Percentiles rank a stretch among this genome's conserved stretches.
phyloP scores from a whole-genome alignment of 192 early-diverging fungal species.

The Gigaspora rosea region DNA sequence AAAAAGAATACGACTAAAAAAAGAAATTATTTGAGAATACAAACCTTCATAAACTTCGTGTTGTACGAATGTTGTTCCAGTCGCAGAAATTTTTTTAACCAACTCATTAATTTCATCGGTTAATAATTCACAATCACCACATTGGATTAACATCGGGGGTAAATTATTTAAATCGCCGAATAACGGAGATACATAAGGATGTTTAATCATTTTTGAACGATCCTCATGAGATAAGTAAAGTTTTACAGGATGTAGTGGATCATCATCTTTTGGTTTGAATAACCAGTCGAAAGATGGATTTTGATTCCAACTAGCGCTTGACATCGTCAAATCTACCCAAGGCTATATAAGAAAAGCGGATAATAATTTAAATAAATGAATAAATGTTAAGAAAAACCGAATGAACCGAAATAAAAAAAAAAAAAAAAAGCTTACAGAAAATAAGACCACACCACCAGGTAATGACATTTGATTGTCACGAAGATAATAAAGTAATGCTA shows the following conservation, averaged over 20 bases:
- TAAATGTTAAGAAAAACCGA: no score
- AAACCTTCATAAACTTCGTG: conserved; percentile 30
- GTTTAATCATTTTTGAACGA: conserved; percentile 36
- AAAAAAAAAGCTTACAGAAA: conserved; percentile 66
- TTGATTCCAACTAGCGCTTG: conserved; percentile 50
- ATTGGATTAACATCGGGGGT: conserved; percentile 55
- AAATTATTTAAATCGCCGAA: conserved; percentile 49
- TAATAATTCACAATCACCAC: conserved; percentile 52
- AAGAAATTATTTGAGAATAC: neutral
- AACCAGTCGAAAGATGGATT: conserved; percentile 44
- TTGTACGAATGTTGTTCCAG: conserved; percentile 31
- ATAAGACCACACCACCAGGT: conserved; percentile 57
- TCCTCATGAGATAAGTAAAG: conserved; percentile 45
- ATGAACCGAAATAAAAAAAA: conserved; percentile 1
- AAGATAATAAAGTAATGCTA: conserved; percentile 64
- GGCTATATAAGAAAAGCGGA: conserved; percentile 39
- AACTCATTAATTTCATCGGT: conserved; percentile 47
- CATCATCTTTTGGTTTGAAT: conserved; percentile 34
- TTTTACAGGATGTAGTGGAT: conserved; percentile 46
- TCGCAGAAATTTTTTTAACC: conserved; percentile 37
- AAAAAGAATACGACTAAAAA: neutral
- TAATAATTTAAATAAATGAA: no score
- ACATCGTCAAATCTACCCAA: conserved; percentile 58
- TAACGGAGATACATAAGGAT: conserved; percentile 59
- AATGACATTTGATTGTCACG: conserved; percentile 51